These are phyloP conservation scores for Mycena filopes DNA, from an alignment of 768 basidiomycete species.

Conservation along the genomic window DNA sequence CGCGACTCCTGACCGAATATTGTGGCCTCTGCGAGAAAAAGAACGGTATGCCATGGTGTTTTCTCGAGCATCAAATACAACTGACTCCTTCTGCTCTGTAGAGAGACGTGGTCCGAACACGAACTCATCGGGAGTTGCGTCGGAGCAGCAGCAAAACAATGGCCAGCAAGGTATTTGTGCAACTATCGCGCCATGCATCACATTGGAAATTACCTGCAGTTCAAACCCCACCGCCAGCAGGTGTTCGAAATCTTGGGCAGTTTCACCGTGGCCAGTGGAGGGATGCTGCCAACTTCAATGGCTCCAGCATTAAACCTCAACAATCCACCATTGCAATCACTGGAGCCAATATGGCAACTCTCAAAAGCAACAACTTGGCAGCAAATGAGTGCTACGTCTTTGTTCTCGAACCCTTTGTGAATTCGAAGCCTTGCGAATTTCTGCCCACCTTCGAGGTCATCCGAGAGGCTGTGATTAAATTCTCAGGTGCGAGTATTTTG, in stretches of 20 bases:
- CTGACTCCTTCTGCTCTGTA: no score
- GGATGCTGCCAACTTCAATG: constrained; percentile 4
- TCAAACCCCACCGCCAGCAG: no score
- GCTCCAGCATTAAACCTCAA: not conserved
- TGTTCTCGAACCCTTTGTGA: constrained; percentile 9
- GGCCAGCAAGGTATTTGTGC: no score
- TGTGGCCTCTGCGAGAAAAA: not conserved
- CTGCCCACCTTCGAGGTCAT: constrained; percentile 12
- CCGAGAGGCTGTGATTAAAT: not conserved
- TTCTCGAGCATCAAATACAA: no score
- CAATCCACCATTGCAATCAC: constrained; percentile 2
- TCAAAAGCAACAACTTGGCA: constrained; percentile 2
- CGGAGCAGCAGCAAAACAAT: no score
- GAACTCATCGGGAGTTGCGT: no score
- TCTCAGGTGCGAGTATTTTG: not conserved
- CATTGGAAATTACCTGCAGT: no score
- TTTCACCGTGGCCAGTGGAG: constrained; percentile 3
- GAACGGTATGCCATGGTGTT: no score
- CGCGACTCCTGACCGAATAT: not conserved
- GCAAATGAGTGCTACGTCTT: constrained; percentile 6
- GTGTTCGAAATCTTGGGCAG: constrained; percentile 11
- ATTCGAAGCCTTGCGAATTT: not conserved
- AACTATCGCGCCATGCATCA: no score
- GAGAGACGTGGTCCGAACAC: no score
- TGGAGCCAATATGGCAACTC: constrained; percentile 2